These are phyloP conservation scores for Magnolia sinica DNA, from an alignment of 164 flowering plant species.

Conservation along the genomic window DNA sequence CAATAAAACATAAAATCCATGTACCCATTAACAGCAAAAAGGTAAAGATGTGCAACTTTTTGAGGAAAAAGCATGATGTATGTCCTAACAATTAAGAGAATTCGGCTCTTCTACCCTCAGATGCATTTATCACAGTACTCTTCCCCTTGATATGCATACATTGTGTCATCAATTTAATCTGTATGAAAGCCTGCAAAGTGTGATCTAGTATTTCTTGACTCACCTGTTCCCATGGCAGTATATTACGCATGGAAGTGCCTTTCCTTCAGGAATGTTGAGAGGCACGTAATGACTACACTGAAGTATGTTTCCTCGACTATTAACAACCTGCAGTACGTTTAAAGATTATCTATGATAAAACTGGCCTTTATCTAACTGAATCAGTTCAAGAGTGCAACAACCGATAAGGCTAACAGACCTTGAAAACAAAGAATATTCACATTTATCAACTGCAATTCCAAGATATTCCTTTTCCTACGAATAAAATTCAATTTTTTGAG, in stretches of 20 bases:
- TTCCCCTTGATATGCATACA: background rate
- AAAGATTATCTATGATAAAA: constrained; percentile 1
- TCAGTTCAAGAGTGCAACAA: background rate
- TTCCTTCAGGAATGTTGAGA: constrained; percentile 59
- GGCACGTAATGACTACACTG: constrained; percentile 93
- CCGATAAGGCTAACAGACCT: background rate
- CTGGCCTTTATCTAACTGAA: background rate
- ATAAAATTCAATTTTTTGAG: too few species aligned
- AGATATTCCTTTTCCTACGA: too few species aligned
- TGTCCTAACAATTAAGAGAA: too few species aligned
- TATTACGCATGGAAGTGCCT: constrained; percentile 87
- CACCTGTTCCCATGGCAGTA: constrained; percentile 99
- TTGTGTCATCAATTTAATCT: background rate
- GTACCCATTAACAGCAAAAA: too few species aligned
- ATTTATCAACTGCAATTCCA: too few species aligned
- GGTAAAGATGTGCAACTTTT: too few species aligned
- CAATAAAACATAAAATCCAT: too few species aligned
- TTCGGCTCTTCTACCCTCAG: background rate
- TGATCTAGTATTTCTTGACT: constrained; percentile 8
- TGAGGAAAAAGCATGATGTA: too few species aligned
- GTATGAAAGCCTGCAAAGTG: background rate
- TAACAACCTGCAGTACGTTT: constrained; percentile 56
- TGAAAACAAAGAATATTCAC: background rate
- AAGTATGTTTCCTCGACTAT: constrained; percentile 71
- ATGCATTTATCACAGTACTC: background rate